Conservation (phyloP, 73 alveolate species). For the Strombidium stylifer region DNA sequence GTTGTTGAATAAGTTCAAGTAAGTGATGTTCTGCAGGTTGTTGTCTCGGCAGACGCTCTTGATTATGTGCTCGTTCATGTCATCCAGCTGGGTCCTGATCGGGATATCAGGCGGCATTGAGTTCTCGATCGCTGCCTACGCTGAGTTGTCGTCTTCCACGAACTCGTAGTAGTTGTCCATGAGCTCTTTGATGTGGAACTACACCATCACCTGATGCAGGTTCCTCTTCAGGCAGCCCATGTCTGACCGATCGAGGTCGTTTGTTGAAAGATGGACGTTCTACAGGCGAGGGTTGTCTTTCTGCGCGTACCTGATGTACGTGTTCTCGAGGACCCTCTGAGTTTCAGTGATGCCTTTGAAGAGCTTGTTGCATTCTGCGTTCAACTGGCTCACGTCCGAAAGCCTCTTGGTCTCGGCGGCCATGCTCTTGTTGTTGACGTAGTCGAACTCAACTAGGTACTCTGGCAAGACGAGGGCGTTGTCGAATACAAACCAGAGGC, state of each 20-base stretch:
- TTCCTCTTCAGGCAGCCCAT: slow-evolving; percentile 64
- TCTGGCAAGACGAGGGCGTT: slow-evolving; percentile 84
- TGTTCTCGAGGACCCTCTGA: slow-evolving; percentile 37
- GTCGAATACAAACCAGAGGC: slow-evolving; percentile 84
- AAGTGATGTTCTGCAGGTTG: slow-evolving; percentile 52
- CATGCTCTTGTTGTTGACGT: slow-evolving; percentile 12
- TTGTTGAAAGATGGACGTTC: slow-evolving; percentile 27
- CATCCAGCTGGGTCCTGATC: slow-evolving; percentile 29
- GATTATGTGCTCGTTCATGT: slow-evolving; percentile 1
- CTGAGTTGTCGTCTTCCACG: slow-evolving; percentile 39
- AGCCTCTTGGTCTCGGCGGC: background rate
- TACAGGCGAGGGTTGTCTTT: background rate
- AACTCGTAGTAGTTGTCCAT: slow-evolving; percentile 23
- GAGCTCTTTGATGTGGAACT: slow-evolving; percentile 54
- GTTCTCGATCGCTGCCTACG: slow-evolving; percentile 28
- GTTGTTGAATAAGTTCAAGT: slow-evolving; percentile 85
- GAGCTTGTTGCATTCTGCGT: slow-evolving; percentile 30
- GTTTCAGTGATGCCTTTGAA: slow-evolving; percentile 26
- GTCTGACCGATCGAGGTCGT: slow-evolving; percentile 73
- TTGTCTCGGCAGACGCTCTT: slow-evolving; percentile 7
- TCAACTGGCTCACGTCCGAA: background rate
- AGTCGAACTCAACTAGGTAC: slow-evolving; percentile 85
- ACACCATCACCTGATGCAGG: slow-evolving; percentile 51
- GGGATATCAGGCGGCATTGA: slow-evolving; percentile 68
- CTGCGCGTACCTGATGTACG: slow-evolving; percentile 42